These are phyloP conservation scores for Sarcocystis neurona DNA, from an alignment of 169 alveolate genomes.

Conservation along the genomic window DNA sequence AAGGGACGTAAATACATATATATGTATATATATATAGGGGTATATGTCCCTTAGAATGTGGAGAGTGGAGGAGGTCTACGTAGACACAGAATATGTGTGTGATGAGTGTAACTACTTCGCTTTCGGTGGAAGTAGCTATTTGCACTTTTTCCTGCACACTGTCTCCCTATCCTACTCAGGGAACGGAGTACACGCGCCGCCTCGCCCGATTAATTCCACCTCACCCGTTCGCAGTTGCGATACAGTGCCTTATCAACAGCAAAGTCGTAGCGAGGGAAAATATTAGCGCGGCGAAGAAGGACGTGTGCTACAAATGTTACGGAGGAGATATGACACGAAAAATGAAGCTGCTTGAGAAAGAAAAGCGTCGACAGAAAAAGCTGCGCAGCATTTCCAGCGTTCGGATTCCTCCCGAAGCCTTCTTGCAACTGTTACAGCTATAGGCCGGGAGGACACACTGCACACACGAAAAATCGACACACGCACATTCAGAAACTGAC, in stretches of 20 bases:
- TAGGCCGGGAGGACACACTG: slow-evolving; percentile 6
- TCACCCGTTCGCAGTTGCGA: slow-evolving; percentile 86
- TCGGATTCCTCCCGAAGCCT: slow-evolving; percentile 55
- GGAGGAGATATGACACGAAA: slow-evolving; percentile 95
- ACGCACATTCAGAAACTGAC: background rate
- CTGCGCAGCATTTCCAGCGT: slow-evolving; percentile 50
- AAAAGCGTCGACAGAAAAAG: slow-evolving; percentile 81
- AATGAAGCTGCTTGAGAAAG: slow-evolving; percentile 88
- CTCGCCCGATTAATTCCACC: slow-evolving; percentile 84
- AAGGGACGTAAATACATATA: background rate
- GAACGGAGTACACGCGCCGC: slow-evolving; percentile 35
- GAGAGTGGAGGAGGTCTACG: no score
- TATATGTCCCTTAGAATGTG: background rate
- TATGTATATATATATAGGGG: background rate
- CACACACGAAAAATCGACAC: background rate
- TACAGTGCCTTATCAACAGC: slow-evolving; percentile 85
- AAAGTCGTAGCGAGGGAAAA: slow-evolving; percentile 86
- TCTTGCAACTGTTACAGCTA: slow-evolving; percentile 53
- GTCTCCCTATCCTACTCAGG: slow-evolving; percentile 59
- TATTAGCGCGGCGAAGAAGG: slow-evolving; percentile 87
- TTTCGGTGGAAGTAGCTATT: background rate
- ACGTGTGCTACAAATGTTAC: slow-evolving; percentile 91
- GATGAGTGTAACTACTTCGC: no score
- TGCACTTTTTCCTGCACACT: background rate
- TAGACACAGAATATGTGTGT: no score